phyloP scores from a whole-genome alignment of 108 stramenopile genomes.

The Pinguiococcus pyrenoidosus region DNA sequence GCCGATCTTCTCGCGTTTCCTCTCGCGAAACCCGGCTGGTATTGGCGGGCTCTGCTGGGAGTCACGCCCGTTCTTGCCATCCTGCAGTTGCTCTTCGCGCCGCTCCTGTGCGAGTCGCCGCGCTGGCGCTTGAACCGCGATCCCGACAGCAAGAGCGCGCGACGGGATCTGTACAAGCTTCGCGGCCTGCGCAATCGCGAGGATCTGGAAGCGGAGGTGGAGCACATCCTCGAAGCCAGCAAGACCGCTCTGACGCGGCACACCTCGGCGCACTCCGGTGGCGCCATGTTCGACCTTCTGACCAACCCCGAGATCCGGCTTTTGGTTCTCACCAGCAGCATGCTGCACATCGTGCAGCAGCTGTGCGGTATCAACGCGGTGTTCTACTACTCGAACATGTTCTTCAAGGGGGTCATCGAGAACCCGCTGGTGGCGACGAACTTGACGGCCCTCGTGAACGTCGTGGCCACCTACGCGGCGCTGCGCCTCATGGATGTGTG shows the following conservation, averaged over 20 bases:
- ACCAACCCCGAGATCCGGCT: conserved; percentile 34
- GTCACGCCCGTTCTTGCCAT: conserved; percentile 56
- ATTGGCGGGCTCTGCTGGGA: conserved; percentile 68
- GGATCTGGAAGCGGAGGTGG: conserved; percentile 70
- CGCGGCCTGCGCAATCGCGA: conserved; percentile 75
- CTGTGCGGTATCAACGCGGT: conserved; percentile 95
- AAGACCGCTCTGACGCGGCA: conserved; percentile 27
- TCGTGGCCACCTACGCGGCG: conserved; percentile 77
- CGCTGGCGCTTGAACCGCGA: conserved; percentile 63
- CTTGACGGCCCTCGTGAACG: conserved; percentile 77
- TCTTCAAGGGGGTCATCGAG: conserved; percentile 80
- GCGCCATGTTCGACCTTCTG: conserved; percentile 53
- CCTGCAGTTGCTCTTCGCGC: conserved; percentile 56
- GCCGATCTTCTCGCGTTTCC: conserved; percentile 62
- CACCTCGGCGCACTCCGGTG: conserved; percentile 6
- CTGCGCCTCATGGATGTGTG: conserved; percentile 74
- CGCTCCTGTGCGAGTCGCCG: conserved; percentile 75
- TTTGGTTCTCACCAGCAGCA: conserved; percentile 51
- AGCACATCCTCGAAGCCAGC: conserved; percentile 59
- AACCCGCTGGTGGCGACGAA: conserved; percentile 78
- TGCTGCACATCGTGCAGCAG: conserved; percentile 81
- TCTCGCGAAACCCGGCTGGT: conserved; percentile 17
- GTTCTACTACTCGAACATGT: conserved; percentile 92
- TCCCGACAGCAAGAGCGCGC: too few species aligned
- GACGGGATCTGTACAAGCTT: conserved; percentile 73